Percentiles rank a stretch among this genome's conserved stretches.
Evolutionary conservation across 306 rosid genomes (phyloP).

Genomic region (Lathyrus tuberosus): DNA sequence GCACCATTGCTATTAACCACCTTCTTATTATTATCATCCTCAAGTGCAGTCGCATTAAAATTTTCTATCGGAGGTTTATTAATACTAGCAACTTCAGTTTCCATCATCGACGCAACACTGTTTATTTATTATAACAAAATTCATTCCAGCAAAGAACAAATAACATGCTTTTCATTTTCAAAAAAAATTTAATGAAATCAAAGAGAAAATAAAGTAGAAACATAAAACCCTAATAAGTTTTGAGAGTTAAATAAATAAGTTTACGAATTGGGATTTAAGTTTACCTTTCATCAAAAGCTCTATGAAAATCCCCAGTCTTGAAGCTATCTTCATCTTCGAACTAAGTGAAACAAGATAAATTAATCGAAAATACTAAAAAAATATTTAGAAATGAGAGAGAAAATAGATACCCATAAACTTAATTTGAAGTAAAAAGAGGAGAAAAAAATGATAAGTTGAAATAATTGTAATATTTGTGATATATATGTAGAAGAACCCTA

Average conservation of each 20-base stretch:
- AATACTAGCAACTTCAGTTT: background rate
- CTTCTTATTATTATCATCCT: slow-evolving; percentile 6
- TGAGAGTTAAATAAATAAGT: slow-evolving; percentile 8
- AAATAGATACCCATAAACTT: slow-evolving; percentile 39
- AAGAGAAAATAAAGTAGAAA: background rate
- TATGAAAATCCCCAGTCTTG: slow-evolving; percentile 55
- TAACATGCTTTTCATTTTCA: background rate
- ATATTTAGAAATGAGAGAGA: slow-evolving; percentile 38
- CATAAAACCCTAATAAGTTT: slow-evolving; percentile 58
- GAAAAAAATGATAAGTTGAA: background rate
- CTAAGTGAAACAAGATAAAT: slow-evolving; percentile 34
- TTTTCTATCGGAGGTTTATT: slow-evolving; percentile 14
- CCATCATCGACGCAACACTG: slow-evolving; percentile 67
- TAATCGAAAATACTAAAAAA: slow-evolving; percentile 23
- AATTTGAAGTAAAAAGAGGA: slow-evolving; percentile 42
- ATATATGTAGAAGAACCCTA: slow-evolving; percentile 50
- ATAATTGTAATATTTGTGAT: slow-evolving; percentile 42
- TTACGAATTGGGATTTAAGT: slow-evolving; percentile 25
- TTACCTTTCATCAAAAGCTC: slow-evolving; percentile 69
- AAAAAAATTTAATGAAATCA: background rate
- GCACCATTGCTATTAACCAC: background rate
- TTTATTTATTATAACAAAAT: background rate
- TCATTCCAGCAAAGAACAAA: background rate
- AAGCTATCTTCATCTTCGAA: slow-evolving; percentile 47
- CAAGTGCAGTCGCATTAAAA: background rate